Percentiles rank a stretch among this genome's conserved stretches.
phyloP scores from a whole-genome alignment of 805 yeast genomes.

The Lipomyces orientalis region DNA sequence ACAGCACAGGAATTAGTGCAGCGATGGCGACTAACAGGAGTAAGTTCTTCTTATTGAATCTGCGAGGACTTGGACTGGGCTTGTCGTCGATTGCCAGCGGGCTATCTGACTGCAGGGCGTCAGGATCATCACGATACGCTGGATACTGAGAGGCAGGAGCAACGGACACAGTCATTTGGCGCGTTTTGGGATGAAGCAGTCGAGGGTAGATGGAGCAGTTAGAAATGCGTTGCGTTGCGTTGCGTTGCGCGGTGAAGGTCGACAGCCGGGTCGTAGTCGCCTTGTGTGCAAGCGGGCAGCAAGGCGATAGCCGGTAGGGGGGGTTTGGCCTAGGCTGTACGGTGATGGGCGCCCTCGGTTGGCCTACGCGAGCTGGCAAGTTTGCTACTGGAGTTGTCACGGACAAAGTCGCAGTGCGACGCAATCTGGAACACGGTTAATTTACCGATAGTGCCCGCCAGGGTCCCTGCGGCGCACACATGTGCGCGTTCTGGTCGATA shows the following conservation, averaged over 20 bases:
- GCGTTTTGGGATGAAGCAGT: background rate
- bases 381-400: too few species aligned
- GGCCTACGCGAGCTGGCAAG: too few species aligned
- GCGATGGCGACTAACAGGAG: background rate
- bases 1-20: conserved; percentile 17
- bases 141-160: background rate
- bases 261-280: too few species aligned
- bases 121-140: background rate
- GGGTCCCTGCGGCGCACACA: background rate
- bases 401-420: too few species aligned
- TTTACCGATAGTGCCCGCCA: background rate
- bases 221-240: too few species aligned
- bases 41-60: background rate
- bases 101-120: background rate
- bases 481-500: background rate
- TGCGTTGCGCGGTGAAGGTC: too few species aligned
- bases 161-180: background rate
- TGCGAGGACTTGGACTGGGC: background rate
- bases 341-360: too few species aligned
- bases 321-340: too few species aligned
- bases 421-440: too few species aligned
- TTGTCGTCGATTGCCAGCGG: background rate
- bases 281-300: too few species aligned
- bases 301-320: too few species aligned
- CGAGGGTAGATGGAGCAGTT: background rate